Conservation (phyloP, 768 basidiomycete genomes). For the Galerina marginata region DNA sequence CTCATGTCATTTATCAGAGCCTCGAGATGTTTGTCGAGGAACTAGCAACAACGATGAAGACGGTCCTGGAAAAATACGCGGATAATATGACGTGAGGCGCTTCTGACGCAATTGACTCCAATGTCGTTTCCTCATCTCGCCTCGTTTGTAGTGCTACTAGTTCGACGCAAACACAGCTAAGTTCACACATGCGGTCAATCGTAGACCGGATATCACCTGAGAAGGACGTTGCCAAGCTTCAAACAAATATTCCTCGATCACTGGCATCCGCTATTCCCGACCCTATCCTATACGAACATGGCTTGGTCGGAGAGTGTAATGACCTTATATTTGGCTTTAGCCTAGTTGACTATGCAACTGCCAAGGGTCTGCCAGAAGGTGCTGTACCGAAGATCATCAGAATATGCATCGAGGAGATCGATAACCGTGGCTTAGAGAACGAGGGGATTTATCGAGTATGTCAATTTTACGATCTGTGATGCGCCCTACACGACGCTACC, state of each 20-base stretch:
- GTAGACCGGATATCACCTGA: constrained; percentile 74
- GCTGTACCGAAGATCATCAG: constrained; percentile 81
- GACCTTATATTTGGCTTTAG: constrained; percentile 91
- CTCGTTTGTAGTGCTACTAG: constrained; percentile 67
- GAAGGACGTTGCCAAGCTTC: constrained; percentile 66
- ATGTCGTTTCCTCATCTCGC: constrained; percentile 1
- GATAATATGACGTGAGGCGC: constrained; percentile 78
- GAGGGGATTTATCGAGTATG: constrained; percentile 85
- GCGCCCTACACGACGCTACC: constrained; percentile 4
- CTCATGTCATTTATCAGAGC: constrained; percentile 52
- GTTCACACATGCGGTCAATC: constrained; percentile 62
- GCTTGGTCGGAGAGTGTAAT: constrained; percentile 81
- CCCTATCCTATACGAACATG: constrained; percentile 77
- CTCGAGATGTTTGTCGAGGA: constrained; percentile 82
- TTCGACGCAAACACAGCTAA: constrained; percentile 76
- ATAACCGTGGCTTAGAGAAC: constrained; percentile 74
- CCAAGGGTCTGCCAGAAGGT: constrained; percentile 72
- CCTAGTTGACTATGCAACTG: constrained; percentile 87
- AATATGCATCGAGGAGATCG: constrained; percentile 84
- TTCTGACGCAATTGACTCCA: background rate
- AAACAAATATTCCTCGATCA: constrained; percentile 62
- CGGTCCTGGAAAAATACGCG: constrained; percentile 70
- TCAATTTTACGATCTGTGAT: constrained; percentile 4
- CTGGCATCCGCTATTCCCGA: constrained; percentile 71
- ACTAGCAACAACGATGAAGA: constrained; percentile 65